Percentiles rank a stretch among this genome's conserved stretches.
Evolutionary conservation across 192 early-diverging fungal genomes (phyloP).

Genomic region (Entomortierella beljakovae): DNA sequence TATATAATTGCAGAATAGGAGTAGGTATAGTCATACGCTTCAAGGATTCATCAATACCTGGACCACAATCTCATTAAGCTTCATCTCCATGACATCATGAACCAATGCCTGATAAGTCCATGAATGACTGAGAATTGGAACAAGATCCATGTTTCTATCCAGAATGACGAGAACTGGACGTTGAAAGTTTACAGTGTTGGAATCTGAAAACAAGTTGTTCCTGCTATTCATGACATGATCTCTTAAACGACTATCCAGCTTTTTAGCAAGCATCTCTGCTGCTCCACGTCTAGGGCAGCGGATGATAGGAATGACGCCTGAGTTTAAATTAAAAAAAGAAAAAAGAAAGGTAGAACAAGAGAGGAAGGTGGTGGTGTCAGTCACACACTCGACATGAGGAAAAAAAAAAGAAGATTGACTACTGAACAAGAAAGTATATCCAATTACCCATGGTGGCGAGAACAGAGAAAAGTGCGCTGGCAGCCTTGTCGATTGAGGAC

Average conservation of each 20-base stretch:
- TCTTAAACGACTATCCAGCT: conserved; percentile 89
- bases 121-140: conserved; percentile 92
- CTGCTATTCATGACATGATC: conserved; percentile 92
- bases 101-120: conserved; percentile 99
- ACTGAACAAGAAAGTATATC: not conserved
- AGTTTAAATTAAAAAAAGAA: not conserved
- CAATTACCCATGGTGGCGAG: conserved; percentile 83
- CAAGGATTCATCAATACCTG: conserved; percentile 52
- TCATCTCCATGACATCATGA: conserved; percentile 95
- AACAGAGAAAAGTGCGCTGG: conserved; percentile 87
- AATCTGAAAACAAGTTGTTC: conserved; percentile 84
- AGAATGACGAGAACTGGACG: conserved; percentile 90
- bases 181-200: conserved; percentile 68
- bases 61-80: conserved; percentile 86
- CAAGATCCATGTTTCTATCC: conserved; percentile 93
- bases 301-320: conserved; percentile 89
- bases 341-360: no score
- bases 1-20: not conserved
- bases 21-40: no score
- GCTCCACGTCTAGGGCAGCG: conserved; percentile 91
- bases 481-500: conserved; percentile 81
- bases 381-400: no score
- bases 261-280: conserved; percentile 92
- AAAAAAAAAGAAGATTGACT: not conserved
- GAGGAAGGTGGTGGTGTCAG: no score